These are phyloP conservation scores for Bidens hawaiensis DNA, from an alignment of 140 eudicot species.

Conservation along the genomic window DNA sequence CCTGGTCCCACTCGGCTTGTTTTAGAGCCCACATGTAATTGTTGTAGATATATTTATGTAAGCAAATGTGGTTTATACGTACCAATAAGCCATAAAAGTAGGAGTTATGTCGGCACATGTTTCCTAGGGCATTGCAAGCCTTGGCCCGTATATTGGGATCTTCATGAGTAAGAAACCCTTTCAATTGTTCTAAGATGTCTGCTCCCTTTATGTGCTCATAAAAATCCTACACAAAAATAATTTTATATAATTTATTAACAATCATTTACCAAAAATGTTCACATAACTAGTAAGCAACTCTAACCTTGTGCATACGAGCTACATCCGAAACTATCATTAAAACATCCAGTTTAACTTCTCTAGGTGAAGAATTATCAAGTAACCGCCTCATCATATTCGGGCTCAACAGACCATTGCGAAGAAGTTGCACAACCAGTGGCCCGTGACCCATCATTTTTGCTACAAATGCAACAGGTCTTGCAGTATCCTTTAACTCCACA, in stretches of 20 bases:
- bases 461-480: conserved; percentile 84
- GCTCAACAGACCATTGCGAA: conserved; percentile 68
- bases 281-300: neutral
- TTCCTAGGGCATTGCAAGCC: conserved; percentile 88
- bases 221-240: conserved; percentile 48
- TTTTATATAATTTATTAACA: neutral
- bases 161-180: conserved; percentile 65
- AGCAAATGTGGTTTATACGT: conserved; percentile 3
- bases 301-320: conserved; percentile 97
- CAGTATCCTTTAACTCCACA: conserved; percentile 70
- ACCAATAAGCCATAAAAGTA: conserved; percentile 77
- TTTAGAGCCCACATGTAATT: neutral
- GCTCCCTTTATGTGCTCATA: conserved; percentile 77
- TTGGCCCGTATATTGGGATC: conserved; percentile 88
- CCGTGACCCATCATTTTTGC: conserved; percentile 76
- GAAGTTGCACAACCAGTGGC: conserved; percentile 72
- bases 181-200: conserved; percentile 54
- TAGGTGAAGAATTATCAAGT: conserved; percentile 72
- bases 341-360: conserved; percentile 72
- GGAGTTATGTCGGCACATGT: conserved; percentile 93
- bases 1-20: no score
- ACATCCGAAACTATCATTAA: conserved; percentile 84
- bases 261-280: neutral
- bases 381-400: conserved; percentile 60
- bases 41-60: neutral